Conservation (phyloP, 176 grass and related monocot species). For the Dactylis glomerata region DNA sequence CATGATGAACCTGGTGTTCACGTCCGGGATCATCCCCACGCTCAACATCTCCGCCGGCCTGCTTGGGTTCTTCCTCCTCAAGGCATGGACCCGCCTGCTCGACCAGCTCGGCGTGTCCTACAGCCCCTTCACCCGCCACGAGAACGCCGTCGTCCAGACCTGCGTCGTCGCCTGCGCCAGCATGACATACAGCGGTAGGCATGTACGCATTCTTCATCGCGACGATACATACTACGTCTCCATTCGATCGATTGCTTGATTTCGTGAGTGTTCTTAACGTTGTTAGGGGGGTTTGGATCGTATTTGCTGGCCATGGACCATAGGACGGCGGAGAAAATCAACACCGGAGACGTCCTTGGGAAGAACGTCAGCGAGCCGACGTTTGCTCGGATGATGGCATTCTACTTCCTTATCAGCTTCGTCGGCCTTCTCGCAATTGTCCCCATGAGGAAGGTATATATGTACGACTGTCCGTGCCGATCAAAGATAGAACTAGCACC, state of each 20-base stretch:
- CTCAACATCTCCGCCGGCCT: slow-evolving; percentile 65
- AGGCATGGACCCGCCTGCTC: slow-evolving; percentile 48
- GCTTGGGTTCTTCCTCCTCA: slow-evolving; percentile 69
- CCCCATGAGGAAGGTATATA: slow-evolving; percentile 65
- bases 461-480: slow-evolving; percentile 21
- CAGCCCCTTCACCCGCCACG: slow-evolving; percentile 66
- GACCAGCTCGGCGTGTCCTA: slow-evolving; percentile 28
- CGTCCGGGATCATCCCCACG: slow-evolving; percentile 64
- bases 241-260: background rate
- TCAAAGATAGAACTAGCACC: slow-evolving; percentile 21
- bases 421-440: slow-evolving; percentile 69
- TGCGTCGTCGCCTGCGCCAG: slow-evolving; percentile 81
- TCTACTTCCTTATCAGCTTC: slow-evolving; percentile 61
- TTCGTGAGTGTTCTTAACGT: background rate
- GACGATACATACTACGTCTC: background rate
- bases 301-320: slow-evolving; percentile 61
- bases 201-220: background rate
- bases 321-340: slow-evolving; percentile 43
- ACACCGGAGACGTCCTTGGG: slow-evolving; percentile 10
- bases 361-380: slow-evolving; percentile 46
- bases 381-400: slow-evolving; percentile 46
- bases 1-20: slow-evolving; percentile 80
- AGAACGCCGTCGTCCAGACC: slow-evolving; percentile 81
- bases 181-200: slow-evolving; percentile 60
- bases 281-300: slow-evolving; percentile 67